phyloP scores from a whole-genome alignment of 164 flowering plant genomes.

The Berberis thunbergii region DNA sequence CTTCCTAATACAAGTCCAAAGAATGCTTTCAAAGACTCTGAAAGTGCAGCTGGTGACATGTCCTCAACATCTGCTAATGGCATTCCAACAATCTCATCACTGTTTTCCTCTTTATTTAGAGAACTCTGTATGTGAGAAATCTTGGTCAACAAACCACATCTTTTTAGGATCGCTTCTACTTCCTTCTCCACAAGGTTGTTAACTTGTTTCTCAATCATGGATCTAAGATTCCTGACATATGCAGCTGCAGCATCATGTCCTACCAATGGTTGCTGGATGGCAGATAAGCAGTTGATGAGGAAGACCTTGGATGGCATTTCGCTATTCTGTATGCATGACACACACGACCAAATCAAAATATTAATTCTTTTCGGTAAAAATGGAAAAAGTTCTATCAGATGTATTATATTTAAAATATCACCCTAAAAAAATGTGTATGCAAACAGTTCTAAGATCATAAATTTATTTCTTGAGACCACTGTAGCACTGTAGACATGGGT shows the following conservation, averaged over 20 bases:
- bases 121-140: slow-evolving; percentile 44
- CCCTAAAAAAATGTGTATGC: too few species aligned
- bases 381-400: too few species aligned
- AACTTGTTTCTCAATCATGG: slow-evolving; percentile 57
- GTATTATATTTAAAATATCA: too few species aligned
- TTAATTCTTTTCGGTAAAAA: too few species aligned
- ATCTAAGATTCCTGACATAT: slow-evolving; percentile 48
- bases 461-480: too few species aligned
- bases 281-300: slow-evolving; percentile 84
- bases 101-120: slow-evolving; percentile 17
- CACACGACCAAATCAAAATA: slow-evolving; percentile 10
- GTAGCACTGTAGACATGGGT: too few species aligned
- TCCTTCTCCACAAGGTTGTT: slow-evolving; percentile 61
- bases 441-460: too few species aligned
- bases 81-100: slow-evolving; percentile 2
- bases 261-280: slow-evolving; percentile 75
- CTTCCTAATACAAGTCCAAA: slow-evolving; percentile 73
- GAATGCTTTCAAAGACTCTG: slow-evolving; percentile 67
- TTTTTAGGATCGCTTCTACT: slow-evolving; percentile 59
- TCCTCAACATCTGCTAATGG: slow-evolving; percentile 67
- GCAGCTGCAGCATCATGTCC: slow-evolving; percentile 67
- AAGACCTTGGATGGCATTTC: slow-evolving; percentile 78
- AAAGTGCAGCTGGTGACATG: slow-evolving; percentile 55
- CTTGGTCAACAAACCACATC: slow-evolving; percentile 61
- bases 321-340: slow-evolving; percentile 10